A percentile compares a stretch with the other conserved stretches of the same genome.
Conservation (phyloP, 306 rosid species). For the Rosa persica region DNA sequence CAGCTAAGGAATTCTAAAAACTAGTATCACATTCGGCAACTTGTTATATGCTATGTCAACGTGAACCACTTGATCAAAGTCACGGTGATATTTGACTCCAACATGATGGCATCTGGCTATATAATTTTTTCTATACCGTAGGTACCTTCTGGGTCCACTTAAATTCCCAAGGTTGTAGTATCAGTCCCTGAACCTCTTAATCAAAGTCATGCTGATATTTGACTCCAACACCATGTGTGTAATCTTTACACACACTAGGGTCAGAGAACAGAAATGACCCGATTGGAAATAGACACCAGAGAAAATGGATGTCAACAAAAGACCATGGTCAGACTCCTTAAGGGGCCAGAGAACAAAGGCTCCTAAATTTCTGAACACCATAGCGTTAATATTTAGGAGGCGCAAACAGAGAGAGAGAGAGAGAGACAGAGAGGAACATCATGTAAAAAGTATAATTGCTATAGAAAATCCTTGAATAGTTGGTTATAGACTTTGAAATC, state of each 20-base stretch:
- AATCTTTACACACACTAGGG: background rate
- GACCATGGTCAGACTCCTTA: background rate
- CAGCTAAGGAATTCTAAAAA: background rate
- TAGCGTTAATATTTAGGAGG: background rate
- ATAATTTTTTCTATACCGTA: too few species aligned
- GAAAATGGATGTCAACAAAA: background rate
- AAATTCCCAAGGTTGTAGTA: background rate
- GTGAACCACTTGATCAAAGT: too few species aligned
- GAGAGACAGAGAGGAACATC: background rate
- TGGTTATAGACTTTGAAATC: background rate
- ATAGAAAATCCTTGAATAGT: background rate
- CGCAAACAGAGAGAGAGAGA: background rate
- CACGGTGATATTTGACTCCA: too few species aligned
- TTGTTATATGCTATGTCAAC: background rate
- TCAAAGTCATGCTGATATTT: background rate
- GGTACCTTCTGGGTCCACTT: background rate
- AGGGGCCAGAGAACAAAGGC: background rate
- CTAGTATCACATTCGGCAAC: background rate
- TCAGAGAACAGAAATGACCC: background rate
- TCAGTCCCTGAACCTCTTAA: background rate
- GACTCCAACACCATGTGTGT: background rate
- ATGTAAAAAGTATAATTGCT: background rate
- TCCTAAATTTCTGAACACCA: background rate
- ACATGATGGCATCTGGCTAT: too few species aligned
- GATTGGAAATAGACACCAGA: background rate